These are phyloP conservation scores for Alternaria metachromatica DNA, from an alignment of 2,329 filamentous ascomycete genomes.

Conservation along the genomic window DNA sequence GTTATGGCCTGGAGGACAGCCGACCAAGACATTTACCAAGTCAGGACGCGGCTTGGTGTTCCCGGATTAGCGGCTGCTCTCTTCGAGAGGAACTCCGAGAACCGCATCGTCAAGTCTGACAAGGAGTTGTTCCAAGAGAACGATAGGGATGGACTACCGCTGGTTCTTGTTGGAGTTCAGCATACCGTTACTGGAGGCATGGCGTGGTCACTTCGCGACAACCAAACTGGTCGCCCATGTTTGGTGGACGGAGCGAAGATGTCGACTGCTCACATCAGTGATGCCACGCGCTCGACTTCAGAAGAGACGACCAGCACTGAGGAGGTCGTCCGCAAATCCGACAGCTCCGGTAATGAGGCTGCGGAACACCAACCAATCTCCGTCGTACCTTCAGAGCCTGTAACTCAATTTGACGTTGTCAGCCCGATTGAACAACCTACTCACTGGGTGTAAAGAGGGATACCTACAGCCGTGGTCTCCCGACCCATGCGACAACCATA, in stretches of 20 bases:
- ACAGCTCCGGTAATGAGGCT: background rate
- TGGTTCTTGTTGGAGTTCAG: background rate
- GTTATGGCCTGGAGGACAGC: background rate
- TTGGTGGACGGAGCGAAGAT: background rate
- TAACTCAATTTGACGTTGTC: background rate
- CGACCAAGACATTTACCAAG: background rate
- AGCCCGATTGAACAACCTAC: background rate
- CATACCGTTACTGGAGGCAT: background rate
- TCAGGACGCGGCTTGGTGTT: background rate
- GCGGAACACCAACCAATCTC: background rate
- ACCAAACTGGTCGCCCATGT: background rate
- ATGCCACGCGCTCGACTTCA: background rate
- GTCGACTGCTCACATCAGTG: background rate
- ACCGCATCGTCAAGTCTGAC: background rate
- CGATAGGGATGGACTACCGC: background rate
- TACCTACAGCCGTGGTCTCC: background rate
- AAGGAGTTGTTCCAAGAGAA: background rate
- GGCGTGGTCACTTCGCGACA: background rate
- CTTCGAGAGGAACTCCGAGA: background rate
- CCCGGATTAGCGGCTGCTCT: background rate
- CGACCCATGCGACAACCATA: background rate
- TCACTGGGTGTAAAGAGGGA: background rate
- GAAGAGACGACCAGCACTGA: background rate
- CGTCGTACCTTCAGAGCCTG: background rate
- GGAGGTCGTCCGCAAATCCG: fast-evolving